Base-by-base conservation (phyloP, 192 early-diverging fungal species). In the Coemansia sp. region DNA sequence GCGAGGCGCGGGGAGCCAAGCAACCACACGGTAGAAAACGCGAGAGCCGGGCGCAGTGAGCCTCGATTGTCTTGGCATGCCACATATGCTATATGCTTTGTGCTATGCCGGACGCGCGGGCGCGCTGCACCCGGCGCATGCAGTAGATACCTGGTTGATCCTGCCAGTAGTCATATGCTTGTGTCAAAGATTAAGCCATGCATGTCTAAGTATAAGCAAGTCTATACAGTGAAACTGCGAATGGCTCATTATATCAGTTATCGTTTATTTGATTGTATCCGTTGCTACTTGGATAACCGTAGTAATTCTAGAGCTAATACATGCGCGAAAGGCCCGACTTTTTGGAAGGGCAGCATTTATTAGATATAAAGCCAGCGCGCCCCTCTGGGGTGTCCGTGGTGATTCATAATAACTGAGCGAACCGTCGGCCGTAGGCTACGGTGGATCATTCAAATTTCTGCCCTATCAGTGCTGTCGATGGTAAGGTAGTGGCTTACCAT, bases 221-320 rank as follows among this genome's bases (percentile, higher is more conserved):
- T 79, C 78, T 82, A 68, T 82, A 84, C 76, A 68, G 82, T 80
- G 85, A 86, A 83, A 85, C 85, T 85, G 82, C 83, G 80, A 83
- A 88, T 84, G 85, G 82, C 86, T 88, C 85, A 87, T 86, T 87
- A 87, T 83, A 88, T 85, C 86, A 87, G 85, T 88, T 88, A 87
- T 88, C 83, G 79, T 87, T 85, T 88, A 88, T 84, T 85, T 85
- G 85, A 88, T 84, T 79, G 71, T 84, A 80, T 78, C 67, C 53
- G 54, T 83, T 84, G 81, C 82, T 83, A 84, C 73, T 87, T 85
- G 85, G 83, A 87, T 87, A 87, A 79, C 85, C 83, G 83, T 87
- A 83, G 83, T 85, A 85, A 87, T 87, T 87, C 83, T 83, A 84
- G 81, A 85, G 82, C 83, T 87, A 83, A 84, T 83, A 83, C 83